phyloP scores from a whole-genome alignment of 1,284 basidiomycete genomes.

The Hemileia vastatrix region DNA sequence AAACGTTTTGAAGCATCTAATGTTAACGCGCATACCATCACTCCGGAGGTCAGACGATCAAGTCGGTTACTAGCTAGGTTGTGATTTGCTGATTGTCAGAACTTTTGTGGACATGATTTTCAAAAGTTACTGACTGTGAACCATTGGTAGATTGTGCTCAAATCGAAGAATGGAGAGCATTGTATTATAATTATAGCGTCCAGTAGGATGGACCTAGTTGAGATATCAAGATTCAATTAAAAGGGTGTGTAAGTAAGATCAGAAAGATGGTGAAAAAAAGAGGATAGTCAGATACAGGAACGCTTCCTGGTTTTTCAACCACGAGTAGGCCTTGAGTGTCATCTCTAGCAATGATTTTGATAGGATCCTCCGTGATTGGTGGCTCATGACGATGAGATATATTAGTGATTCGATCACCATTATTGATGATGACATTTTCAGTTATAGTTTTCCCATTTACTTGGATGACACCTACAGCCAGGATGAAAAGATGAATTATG shows the following conservation, averaged over 20 bases:
- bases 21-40: slow-evolving; percentile 86
- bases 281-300: slow-evolving; percentile 42
- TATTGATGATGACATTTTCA: slow-evolving; percentile 66
- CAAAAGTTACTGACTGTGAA: slow-evolving; percentile 61
- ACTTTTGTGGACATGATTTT: no score
- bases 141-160: slow-evolving; percentile 72
- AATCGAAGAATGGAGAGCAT: slow-evolving; percentile 74
- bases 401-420: slow-evolving; percentile 88
- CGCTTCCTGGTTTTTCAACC: slow-evolving; percentile 87
- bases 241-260: slow-evolving; percentile 4
- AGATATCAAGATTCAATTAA: slow-evolving; percentile 51
- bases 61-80: slow-evolving; percentile 76
- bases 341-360: slow-evolving; percentile 70
- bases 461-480: slow-evolving; percentile 67
- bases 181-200: slow-evolving; percentile 76
- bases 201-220: slow-evolving; percentile 63
- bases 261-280: slow-evolving; percentile 50
- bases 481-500: neutral
- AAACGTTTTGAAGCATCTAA: slow-evolving; percentile 61
- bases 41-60: slow-evolving; percentile 85
- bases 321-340: slow-evolving; percentile 72
- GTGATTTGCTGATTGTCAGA: no score
- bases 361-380: slow-evolving; percentile 75
- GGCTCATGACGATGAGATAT: slow-evolving; percentile 93
- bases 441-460: slow-evolving; percentile 76